A percentile compares a stretch with the other conserved stretches of the same genome.
phyloP scores from a whole-genome alignment of 495 filamentous ascomycete genomes.

The Paragyromitra xinjiangensis region DNA sequence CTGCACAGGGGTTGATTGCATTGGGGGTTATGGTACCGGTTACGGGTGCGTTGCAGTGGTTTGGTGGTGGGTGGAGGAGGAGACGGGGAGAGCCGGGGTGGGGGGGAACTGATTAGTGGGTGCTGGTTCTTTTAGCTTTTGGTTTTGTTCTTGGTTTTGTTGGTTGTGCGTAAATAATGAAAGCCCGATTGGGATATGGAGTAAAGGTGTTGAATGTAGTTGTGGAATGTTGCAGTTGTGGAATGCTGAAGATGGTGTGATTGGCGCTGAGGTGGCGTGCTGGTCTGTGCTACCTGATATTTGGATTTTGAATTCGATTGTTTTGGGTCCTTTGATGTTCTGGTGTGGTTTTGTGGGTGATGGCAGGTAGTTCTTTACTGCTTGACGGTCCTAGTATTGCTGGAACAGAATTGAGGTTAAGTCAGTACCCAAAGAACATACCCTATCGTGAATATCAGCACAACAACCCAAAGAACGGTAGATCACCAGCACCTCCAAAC shows the following conservation, averaged over 20 bases:
- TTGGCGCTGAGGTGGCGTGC: not conserved
- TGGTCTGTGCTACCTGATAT: not conserved
- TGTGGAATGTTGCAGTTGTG: not conserved
- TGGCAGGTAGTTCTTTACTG: not conserved
- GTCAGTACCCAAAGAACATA: too few species aligned
- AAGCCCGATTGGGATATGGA: not conserved
- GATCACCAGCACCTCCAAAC: not conserved
- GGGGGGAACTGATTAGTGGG: conserved; percentile 7
- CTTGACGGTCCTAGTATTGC: too few species aligned
- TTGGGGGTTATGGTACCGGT: conserved; percentile 61
- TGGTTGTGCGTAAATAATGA: not conserved
- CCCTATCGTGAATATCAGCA: too few species aligned
- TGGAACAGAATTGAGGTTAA: too few species aligned
- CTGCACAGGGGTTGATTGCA: conserved; percentile 65
- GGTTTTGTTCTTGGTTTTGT: not conserved
- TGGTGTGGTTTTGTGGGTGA: not conserved
- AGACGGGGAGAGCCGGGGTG: conserved; percentile 47
- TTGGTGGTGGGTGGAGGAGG: conserved; percentile 58
- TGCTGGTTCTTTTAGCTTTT: not conserved
- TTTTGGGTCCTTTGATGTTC: not conserved
- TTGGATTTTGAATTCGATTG: not conserved
- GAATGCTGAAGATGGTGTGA: not conserved
- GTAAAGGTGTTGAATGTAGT: not conserved
- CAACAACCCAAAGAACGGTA: not conserved
- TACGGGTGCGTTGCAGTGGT: conserved; percentile 62